These are phyloP conservation scores for Apostasia ramifera DNA, from an alignment of 106 monocot genomes.

Conservation along the genomic window DNA sequence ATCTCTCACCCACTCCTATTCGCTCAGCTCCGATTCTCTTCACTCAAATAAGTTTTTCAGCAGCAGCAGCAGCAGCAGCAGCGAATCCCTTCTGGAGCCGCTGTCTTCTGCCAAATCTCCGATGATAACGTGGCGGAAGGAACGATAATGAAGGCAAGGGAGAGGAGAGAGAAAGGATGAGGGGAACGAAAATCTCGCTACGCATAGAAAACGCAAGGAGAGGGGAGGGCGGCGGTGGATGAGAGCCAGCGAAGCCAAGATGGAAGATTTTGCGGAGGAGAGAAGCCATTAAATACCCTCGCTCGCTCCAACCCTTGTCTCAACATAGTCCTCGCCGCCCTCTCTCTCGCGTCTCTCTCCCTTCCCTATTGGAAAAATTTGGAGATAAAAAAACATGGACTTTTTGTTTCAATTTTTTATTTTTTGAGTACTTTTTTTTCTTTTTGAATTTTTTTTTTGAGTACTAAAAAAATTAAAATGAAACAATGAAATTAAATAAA, in stretches of 20 bases:
- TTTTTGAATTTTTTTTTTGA: background rate
- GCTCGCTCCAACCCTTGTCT: background rate
- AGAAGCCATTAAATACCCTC: constrained; percentile 2
- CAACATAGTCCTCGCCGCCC: background rate
- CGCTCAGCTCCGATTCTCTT: background rate
- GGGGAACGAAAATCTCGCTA: background rate
- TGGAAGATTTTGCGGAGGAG: background rate
- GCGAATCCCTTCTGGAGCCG: background rate
- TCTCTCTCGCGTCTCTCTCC: background rate
- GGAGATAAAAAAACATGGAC: background rate
- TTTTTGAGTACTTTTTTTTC: background rate
- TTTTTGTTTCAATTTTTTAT: background rate
- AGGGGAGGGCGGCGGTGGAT: background rate
- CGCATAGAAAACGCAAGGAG: background rate
- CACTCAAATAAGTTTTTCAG: background rate
- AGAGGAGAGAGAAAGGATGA: background rate
- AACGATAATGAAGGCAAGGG: too few species aligned
- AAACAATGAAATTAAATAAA: too few species aligned
- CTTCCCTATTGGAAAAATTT: background rate
- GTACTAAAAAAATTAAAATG: background rate
- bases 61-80: background rate
- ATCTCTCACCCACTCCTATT: background rate
- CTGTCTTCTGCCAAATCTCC: background rate
- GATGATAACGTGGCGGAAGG: too few species aligned
- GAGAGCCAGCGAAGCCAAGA: background rate